Conservation (phyloP, 2,329 filamentous ascomycete species). For the Trichothecium sympodiale region DNA sequence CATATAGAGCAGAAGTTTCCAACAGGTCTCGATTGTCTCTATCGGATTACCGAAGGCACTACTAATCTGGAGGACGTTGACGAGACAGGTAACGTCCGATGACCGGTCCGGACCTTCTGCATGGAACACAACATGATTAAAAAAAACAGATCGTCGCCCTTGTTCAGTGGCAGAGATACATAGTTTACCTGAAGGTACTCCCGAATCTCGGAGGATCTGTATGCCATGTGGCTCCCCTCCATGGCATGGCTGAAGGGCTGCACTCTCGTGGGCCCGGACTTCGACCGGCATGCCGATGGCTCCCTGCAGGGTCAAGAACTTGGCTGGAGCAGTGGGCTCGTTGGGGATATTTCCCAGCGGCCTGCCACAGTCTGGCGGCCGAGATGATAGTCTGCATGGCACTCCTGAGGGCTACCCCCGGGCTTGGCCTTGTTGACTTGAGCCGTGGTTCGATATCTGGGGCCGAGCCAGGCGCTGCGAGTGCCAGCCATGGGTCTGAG, state of each 20-base stretch:
- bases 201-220: constrained; percentile 41
- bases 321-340: constrained; percentile 42
- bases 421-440: constrained; percentile 54
- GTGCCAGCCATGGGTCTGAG: constrained; percentile 44
- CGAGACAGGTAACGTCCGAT: constrained; percentile 36
- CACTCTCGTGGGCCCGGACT: constrained; percentile 37
- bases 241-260: constrained; percentile 30
- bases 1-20: constrained; percentile 23
- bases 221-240: constrained; percentile 46
- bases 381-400: constrained; percentile 53
- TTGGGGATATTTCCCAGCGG: constrained; percentile 35
- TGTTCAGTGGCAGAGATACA: constrained; percentile 29
- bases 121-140: constrained; percentile 53
- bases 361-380: constrained; percentile 45
- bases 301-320: constrained; percentile 50
- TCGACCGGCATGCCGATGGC: constrained; percentile 49
- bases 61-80: constrained; percentile 52
- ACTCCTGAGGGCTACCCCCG: constrained; percentile 43
- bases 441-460: constrained; percentile 46
- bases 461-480: constrained; percentile 46
- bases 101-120: constrained; percentile 47
- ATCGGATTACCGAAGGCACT: constrained; percentile 53
- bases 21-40: constrained; percentile 40
- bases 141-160: constrained; percentile 52
- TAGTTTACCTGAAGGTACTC: constrained; percentile 43